Evolutionary conservation across 73 alveolate species (phyloP).

Genomic region (Symbiodinium natans): DNA sequence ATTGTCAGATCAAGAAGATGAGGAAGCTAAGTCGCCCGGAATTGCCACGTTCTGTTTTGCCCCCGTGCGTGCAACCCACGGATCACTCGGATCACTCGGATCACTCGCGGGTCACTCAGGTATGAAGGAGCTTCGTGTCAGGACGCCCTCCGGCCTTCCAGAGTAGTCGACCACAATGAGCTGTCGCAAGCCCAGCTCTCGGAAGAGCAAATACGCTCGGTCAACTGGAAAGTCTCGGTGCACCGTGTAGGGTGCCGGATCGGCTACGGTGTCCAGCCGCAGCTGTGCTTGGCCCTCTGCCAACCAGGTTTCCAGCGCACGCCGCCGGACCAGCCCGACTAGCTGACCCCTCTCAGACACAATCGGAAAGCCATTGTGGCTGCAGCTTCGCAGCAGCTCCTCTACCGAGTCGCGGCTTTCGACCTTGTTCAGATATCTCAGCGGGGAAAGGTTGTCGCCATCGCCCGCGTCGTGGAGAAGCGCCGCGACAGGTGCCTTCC

Average conservation of each 20-base stretch:
- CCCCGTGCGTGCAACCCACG: neutral
- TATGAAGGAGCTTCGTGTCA: slow-evolving; percentile 49
- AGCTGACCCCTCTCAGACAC: slow-evolving; percentile 21
- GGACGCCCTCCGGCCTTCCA: slow-evolving; percentile 55
- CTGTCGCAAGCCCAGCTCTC: slow-evolving; percentile 72
- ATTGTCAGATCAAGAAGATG: no score
- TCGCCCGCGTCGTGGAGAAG: slow-evolving; percentile 11
- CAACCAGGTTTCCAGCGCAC: slow-evolving; percentile 14
- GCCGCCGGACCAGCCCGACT: slow-evolving; percentile 46
- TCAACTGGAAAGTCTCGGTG: slow-evolving; percentile 53
- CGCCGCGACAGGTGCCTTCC: slow-evolving; percentile 26
- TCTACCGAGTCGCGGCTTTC: neutral
- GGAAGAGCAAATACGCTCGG: slow-evolving; percentile 43
- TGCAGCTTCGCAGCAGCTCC: slow-evolving; percentile 10
- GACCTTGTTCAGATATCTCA: neutral
- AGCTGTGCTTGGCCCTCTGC: neutral
- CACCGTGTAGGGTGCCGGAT: slow-evolving; percentile 59
- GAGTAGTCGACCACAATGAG: slow-evolving; percentile 39
- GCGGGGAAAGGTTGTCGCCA: neutral
- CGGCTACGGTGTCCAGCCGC: neutral
- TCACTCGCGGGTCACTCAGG: neutral
- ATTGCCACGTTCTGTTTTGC: neutral
- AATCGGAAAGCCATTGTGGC: slow-evolving; percentile 48
- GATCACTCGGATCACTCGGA: no score
- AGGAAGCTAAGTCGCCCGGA: no score